Evolutionary conservation across 352 stramenopile species (phyloP).

Genomic region (Globisporangium alternatum): DNA sequence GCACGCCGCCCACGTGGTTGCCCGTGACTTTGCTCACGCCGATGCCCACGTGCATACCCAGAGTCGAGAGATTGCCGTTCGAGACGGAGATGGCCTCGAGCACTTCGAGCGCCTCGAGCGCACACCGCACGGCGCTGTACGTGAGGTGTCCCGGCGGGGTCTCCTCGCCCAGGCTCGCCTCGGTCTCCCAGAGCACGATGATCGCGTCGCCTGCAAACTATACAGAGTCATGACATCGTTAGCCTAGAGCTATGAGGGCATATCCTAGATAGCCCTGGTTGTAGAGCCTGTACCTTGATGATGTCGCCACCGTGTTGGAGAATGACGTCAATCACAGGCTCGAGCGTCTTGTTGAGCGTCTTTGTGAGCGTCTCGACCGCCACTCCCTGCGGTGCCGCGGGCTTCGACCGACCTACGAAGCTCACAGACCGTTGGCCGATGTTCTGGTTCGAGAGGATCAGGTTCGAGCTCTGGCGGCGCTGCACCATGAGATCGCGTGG

Average conservation of each 20-base stretch:
- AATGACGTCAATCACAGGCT: constrained; percentile 78
- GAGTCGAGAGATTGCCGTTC: constrained; percentile 27
- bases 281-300: constrained; percentile 47
- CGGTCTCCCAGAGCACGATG: constrained; percentile 81
- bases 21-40: constrained; percentile 69
- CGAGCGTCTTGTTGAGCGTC: constrained; percentile 76
- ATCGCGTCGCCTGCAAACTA: constrained; percentile 73
- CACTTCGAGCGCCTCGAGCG: constrained; percentile 50
- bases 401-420: constrained; percentile 52
- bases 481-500: constrained; percentile 19
- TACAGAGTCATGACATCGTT: background rate
- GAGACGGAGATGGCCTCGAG: constrained; percentile 26
- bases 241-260: background rate
- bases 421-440: constrained; percentile 27
- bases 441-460: constrained; percentile 18
- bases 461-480: constrained; percentile 8
- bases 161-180: constrained; percentile 32
- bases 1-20: constrained; percentile 79
- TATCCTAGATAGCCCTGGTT: background rate
- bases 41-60: constrained; percentile 85
- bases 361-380: constrained; percentile 71
- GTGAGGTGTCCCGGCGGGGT: constrained; percentile 46
- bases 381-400: constrained; percentile 46
- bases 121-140: constrained; percentile 55
- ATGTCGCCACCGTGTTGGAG: constrained; percentile 71